Evolutionary conservation across 140 eudicot genomes (phyloP), one percentile per base, ranked within the genome.

Genomic region (Anethum foeniculum): DNA sequence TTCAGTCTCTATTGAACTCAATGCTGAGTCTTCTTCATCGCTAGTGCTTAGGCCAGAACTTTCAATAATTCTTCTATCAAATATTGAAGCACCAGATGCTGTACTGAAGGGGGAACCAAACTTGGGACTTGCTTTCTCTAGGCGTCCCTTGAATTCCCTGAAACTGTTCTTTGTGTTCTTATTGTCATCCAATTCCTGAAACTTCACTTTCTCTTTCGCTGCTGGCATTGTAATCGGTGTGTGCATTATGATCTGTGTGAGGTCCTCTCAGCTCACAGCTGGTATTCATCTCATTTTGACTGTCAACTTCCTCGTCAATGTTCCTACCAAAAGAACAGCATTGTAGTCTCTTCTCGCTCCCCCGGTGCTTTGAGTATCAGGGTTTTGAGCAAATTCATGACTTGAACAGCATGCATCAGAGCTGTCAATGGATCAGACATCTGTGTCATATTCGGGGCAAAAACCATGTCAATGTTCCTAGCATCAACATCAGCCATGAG

Each of bases 401-500:
- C 97, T 92, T 95, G 99, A 75, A 95, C 99, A 30, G 97, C 96
- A 56, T 94, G 99, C 99, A 92, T 92, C 23, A 95, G 84, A 64
- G 99, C 97, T 3, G 97, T 95, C 85, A 95, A 83, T 34, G 97
- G 99, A 88, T 95, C 97, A 16, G 97, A 90, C 99, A 95, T 95
- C 99, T 92, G 97, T 79, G 97, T 95, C 99, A 95, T 95, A 77
- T 95, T 95, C 19, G 99, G 99, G 38, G 99, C 97, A 76, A 95
- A 95, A 34, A 95, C 99, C 99, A 95, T 92, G 69, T 97, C 99
- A 27, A 95, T 95, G 79, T 95, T 95, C 81, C 99, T 91, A 1
- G 99, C 97, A 71, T 92, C 99, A 18, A 95, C 97, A 83, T 95
- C 99, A 69, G 99, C 92, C 99, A 95, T 95, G 58, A 95, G 97